Evolutionary conservation across 192 early-diverging fungal genomes (phyloP).

Genomic region (Mortierella claussenii): DNA sequence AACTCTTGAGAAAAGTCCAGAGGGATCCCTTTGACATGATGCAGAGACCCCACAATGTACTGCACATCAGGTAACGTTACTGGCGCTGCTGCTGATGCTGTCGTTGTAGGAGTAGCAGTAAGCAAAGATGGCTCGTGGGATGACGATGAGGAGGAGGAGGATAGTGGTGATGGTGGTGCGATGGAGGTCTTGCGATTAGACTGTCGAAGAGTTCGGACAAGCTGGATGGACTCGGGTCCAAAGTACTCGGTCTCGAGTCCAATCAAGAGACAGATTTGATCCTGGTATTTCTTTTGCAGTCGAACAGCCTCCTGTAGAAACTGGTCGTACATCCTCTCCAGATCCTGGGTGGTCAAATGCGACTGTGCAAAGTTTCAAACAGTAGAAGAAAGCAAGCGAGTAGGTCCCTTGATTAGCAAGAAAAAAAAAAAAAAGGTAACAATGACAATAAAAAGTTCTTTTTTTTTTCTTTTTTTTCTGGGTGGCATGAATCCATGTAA

Average conservation of each 20-base stretch:
- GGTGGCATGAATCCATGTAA: too few relatives aligned
- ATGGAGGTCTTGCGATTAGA: slow-evolving; percentile 21
- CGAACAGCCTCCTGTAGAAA: slow-evolving; percentile 80
- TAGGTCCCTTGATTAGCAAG: too few relatives aligned
- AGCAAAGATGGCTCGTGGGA: background rate
- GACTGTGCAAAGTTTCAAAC: too few relatives aligned
- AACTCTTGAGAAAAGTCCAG: slow-evolving; percentile 81
- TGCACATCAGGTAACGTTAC: slow-evolving; percentile 64
- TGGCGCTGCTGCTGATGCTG: background rate
- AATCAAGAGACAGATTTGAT: slow-evolving; percentile 77
- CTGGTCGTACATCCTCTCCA: slow-evolving; percentile 67
- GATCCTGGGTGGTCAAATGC: slow-evolving; percentile 70
- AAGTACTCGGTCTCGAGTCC: slow-evolving; percentile 89
- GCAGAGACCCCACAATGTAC: slow-evolving; percentile 93
- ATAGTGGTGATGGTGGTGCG: background rate
- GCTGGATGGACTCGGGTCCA: slow-evolving; percentile 49
- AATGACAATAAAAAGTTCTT: background rate
- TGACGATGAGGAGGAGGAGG: background rate
- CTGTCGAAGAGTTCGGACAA: slow-evolving; percentile 61
- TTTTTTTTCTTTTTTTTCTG: background rate
- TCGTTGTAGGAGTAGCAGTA: background rate
- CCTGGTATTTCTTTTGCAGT: slow-evolving; percentile 73
- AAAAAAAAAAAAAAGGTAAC: background rate
- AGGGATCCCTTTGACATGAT: slow-evolving; percentile 85
- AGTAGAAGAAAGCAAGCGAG: too few relatives aligned